These are phyloP conservation scores for Agapanthus africanus DNA, from an alignment of 106 monocot species.

Conservation along the genomic window DNA sequence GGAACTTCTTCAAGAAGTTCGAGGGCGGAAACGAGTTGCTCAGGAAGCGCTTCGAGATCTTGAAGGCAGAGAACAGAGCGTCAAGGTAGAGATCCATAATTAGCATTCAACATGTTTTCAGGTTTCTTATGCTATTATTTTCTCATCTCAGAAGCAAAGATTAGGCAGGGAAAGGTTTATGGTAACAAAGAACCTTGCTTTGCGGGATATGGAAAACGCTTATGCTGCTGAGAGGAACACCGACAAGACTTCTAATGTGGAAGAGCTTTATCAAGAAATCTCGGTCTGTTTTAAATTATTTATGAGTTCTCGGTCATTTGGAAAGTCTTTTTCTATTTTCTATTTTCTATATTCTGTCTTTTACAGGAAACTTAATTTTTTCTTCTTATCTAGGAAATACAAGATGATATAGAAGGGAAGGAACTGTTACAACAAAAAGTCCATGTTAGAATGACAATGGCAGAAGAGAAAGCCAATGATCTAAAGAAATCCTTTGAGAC, in stretches of 20 bases:
- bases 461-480: slow-evolving; percentile 48
- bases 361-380: neutral
- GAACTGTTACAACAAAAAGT: slow-evolving; percentile 48
- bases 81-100: slow-evolving; percentile 49
- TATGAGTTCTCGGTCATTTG: neutral
- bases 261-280: slow-evolving; percentile 75
- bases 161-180: slow-evolving; percentile 41
- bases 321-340: too few relatives aligned
- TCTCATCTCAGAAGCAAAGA: slow-evolving; percentile 50
- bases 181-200: slow-evolving; percentile 40
- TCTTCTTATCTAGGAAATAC: slow-evolving; percentile 43
- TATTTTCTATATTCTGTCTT: neutral
- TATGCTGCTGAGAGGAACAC: slow-evolving; percentile 35
- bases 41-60: slow-evolving; percentile 39
- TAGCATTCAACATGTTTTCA: slow-evolving; percentile 3
- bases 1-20: slow-evolving; percentile 40
- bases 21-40: slow-evolving; percentile 47
- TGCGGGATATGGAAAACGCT: slow-evolving; percentile 48
- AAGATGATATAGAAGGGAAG: slow-evolving; percentile 52
- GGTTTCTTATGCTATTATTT: slow-evolving; percentile 4
- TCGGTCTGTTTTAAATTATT: slow-evolving; percentile 34
- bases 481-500: slow-evolving; percentile 57
- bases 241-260: slow-evolving; percentile 31
- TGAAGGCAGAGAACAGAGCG: slow-evolving; percentile 33
- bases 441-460: slow-evolving; percentile 22